phyloP scores from a whole-genome alignment of 2,329 filamentous ascomycete genomes.

The Arthrobotrys sinensis region DNA sequence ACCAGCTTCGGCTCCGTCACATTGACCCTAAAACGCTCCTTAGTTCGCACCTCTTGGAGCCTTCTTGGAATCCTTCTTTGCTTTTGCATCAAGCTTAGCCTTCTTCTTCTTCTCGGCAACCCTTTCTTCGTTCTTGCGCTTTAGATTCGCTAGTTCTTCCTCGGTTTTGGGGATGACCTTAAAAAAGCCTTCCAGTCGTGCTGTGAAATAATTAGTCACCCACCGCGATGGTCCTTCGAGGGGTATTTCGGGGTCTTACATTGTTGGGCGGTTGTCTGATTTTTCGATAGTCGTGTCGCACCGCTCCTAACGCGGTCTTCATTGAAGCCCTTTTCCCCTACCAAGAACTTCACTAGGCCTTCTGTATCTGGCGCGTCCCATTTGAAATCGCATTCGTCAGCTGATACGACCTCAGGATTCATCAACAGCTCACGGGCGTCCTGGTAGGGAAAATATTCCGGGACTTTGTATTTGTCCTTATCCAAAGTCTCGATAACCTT shows the following conservation, averaged over 20 bases:
- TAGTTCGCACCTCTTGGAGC: slow-evolving; percentile 76
- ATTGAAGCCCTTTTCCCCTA: slow-evolving; percentile 95
- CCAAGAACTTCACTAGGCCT: slow-evolving; percentile 88
- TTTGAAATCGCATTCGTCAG: slow-evolving; percentile 95
- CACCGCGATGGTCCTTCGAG: neutral
- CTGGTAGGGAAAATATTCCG: slow-evolving; percentile 96
- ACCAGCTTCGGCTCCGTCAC: neutral
- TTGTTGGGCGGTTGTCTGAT: slow-evolving; percentile 91
- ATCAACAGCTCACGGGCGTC: slow-evolving; percentile 94
- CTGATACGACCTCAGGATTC: slow-evolving; percentile 86
- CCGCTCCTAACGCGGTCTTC: slow-evolving; percentile 90
- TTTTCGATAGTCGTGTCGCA: slow-evolving; percentile 86
- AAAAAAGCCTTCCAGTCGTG: slow-evolving; percentile 95
- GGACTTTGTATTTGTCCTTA: slow-evolving; percentile 84
- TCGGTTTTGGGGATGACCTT: slow-evolving; percentile 91
- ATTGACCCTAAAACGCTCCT: slow-evolving; percentile 12
- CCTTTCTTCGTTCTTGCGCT: slow-evolving; percentile 95
- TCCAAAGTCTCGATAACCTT: slow-evolving; percentile 87
- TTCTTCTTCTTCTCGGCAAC: slow-evolving; percentile 95
- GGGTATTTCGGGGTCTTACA: slow-evolving; percentile 50
- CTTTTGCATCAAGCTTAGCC: slow-evolving; percentile 92
- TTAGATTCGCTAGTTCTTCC: slow-evolving; percentile 84
- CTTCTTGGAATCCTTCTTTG: slow-evolving; percentile 94
- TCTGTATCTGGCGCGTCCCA: slow-evolving; percentile 96
- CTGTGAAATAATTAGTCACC: slow-evolving; percentile 65